Evolutionary conservation across 2,329 filamentous ascomycete species (phyloP).

Genomic region (Talaromyces verruculosus): DNA sequence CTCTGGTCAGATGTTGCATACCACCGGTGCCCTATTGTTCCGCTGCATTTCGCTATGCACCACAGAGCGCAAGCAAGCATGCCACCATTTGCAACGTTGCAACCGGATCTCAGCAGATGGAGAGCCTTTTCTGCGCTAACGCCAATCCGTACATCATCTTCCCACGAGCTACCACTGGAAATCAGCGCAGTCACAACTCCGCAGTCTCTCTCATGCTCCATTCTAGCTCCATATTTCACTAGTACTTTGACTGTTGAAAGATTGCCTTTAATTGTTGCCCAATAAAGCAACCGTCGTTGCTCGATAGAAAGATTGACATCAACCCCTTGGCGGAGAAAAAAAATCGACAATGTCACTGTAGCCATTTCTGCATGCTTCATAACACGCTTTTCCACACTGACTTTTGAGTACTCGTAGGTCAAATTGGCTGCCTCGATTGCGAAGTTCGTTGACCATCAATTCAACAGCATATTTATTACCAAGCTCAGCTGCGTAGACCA

Average conservation of each 20-base stretch:
- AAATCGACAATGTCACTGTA: constrained; percentile 2
- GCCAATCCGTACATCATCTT: background rate
- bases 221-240: constrained; percentile 14
- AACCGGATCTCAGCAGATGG: constrained; percentile 15
- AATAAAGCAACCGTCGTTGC: background rate
- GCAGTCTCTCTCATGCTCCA: constrained; percentile 12
- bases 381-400: background rate
- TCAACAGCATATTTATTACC: constrained; percentile 8
- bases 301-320: constrained; percentile 5
- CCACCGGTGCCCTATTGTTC: background rate
- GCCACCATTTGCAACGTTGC: constrained; percentile 15
- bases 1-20: background rate
- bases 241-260: constrained; percentile 5
- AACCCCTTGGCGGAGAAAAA: background rate
- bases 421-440: constrained; percentile 3
- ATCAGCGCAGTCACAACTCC: constrained; percentile 5
- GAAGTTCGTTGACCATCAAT: constrained; percentile 13
- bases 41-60: constrained; percentile 1
- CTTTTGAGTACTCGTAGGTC: constrained; percentile 4
- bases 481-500: background rate
- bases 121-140: background rate
- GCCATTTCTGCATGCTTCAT: background rate
- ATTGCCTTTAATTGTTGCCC: background rate
- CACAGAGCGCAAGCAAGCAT: constrained; percentile 15
- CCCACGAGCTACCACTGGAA: background rate